Evolutionary conservation across 768 basidiomycete genomes (phyloP).

Genomic region (Boletellus ananiceps): DNA sequence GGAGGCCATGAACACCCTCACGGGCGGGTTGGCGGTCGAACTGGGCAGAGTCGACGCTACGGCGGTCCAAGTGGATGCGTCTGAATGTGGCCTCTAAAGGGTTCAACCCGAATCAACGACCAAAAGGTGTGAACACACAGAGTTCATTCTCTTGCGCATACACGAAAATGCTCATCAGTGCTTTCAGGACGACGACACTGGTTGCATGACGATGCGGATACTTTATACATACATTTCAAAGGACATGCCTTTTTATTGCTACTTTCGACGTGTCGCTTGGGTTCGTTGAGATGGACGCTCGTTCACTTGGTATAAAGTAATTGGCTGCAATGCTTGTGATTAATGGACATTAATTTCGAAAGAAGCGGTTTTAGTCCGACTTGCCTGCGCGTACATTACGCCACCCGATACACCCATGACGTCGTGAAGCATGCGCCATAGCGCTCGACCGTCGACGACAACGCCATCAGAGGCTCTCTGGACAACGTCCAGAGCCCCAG

Average conservation of each 20-base stretch:
- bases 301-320: neutral
- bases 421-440: constrained; percentile 47
- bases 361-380: no score
- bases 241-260: neutral
- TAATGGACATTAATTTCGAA: no score
- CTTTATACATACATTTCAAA: neutral
- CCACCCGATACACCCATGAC: constrained; percentile 43
- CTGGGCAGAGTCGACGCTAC: constrained; percentile 47
- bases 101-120: neutral
- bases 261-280: neutral
- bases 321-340: no score
- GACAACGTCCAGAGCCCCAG: constrained; percentile 51
- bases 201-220: neutral
- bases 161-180: neutral
- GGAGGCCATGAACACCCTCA: constrained; percentile 53
- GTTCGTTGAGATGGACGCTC: neutral
- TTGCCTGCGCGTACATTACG: constrained; percentile 20
- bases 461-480: constrained; percentile 43
- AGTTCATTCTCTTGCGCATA: neutral
- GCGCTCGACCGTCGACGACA: constrained; percentile 47
- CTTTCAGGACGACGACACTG: neutral
- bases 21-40: constrained; percentile 41
- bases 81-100: constrained; percentile 42
- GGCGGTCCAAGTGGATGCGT: constrained; percentile 39
- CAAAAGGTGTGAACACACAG: neutral